Conservation (phyloP, 768 basidiomycete species). For the Hemileccinum rubropunctum region DNA sequence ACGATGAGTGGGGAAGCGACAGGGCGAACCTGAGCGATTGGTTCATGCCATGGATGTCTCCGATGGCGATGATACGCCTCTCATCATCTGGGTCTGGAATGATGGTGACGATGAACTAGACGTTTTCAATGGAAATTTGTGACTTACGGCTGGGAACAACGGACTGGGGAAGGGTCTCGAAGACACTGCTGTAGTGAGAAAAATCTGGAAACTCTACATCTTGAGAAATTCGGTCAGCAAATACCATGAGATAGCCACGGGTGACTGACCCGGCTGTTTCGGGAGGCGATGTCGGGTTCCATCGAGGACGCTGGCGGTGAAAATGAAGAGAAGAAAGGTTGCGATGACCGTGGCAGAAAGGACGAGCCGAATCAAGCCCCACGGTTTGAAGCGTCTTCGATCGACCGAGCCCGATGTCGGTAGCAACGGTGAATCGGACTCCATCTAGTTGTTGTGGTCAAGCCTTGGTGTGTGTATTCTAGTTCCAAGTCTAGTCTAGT, state of each 20-base stretch:
- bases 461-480: no score
- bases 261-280: slow-evolving; percentile 16
- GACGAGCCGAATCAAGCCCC: slow-evolving; percentile 1
- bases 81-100: slow-evolving; percentile 48
- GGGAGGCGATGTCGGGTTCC: not conserved
- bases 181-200: slow-evolving; percentile 44
- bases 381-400: not conserved
- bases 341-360: slow-evolving; percentile 37
- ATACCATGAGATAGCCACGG: not conserved
- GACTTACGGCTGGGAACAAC: slow-evolving; percentile 56
- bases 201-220: slow-evolving; percentile 50
- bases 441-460: no score
- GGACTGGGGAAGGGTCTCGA: slow-evolving; percentile 41
- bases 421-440: slow-evolving; percentile 16
- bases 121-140: not conserved
- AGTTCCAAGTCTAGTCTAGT: not conserved
- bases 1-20: not conserved
- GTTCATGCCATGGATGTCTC: slow-evolving; percentile 87
- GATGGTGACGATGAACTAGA: not conserved
- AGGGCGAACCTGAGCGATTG: slow-evolving; percentile 58
- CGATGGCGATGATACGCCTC: slow-evolving; percentile 70
- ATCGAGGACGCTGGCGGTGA: slow-evolving; percentile 34
- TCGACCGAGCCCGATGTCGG: not conserved
- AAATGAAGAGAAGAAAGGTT: slow-evolving; percentile 43
- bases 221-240: not conserved